Evolutionary conservation across 2,329 filamentous ascomycete species (phyloP).

Genomic region (Fusarium vanettenii): DNA sequence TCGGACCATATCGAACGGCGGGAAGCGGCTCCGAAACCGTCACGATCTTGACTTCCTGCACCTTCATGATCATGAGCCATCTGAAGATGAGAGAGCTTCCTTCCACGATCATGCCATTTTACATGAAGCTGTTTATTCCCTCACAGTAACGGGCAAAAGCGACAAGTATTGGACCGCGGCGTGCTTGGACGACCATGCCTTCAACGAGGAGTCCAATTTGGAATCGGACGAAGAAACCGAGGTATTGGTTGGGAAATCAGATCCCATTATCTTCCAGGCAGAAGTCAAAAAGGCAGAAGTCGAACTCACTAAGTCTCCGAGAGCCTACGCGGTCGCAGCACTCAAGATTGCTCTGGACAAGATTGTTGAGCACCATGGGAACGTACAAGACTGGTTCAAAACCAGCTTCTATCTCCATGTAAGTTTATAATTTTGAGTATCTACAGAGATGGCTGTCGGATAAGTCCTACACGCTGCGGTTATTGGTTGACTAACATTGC

Average conservation of each 20-base stretch:
- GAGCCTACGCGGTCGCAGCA: constrained; percentile 14
- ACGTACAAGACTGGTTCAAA: neutral
- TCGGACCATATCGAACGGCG: neutral
- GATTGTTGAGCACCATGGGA: neutral
- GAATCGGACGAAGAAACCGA: neutral
- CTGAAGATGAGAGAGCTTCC: neutral
- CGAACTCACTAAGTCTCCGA: neutral
- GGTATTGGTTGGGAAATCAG: neutral
- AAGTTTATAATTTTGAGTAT: too few relatives aligned
- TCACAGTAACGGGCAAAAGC: neutral
- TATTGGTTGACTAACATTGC: neutral
- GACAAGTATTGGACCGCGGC: neutral
- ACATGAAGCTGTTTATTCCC: neutral
- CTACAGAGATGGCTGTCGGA: too few relatives aligned
- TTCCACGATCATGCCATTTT: neutral
- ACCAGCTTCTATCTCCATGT: constrained; percentile 1
- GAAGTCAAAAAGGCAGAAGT: too few relatives aligned
- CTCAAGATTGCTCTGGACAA: neutral
- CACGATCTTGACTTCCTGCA: neutral
- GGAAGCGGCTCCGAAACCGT: neutral
- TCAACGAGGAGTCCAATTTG: neutral
- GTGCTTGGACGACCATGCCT: neutral
- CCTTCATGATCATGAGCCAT: rapidly evolving
- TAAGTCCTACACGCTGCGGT: too few relatives aligned
- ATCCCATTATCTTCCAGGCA: constrained; percentile 7